phyloP scores from a whole-genome alignment of 148 eudicot genomes.

The Vaccinium vitisidaea region DNA sequence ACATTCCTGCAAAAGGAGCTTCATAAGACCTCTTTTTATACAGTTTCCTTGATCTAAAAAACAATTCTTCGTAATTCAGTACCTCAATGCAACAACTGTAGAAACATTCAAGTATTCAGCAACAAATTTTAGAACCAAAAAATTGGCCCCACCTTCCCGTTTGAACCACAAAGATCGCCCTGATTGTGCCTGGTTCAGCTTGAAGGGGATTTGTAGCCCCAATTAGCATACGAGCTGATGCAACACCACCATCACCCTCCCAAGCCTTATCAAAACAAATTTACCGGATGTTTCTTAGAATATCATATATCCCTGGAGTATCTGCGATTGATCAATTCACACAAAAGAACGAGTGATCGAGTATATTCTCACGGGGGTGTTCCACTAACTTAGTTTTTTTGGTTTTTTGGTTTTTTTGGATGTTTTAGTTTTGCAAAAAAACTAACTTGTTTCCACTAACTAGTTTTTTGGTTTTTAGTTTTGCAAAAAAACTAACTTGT shows the following conservation, averaged over 20 bases:
- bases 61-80: neutral
- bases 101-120: neutral
- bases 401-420: no score
- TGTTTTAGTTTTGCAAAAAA: no score
- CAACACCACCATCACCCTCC: constrained; percentile 97
- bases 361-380: constrained; percentile 48
- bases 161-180: constrained; percentile 94
- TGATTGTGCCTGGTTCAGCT: constrained; percentile 97
- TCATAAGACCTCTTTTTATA: constrained; percentile 15
- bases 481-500: no score
- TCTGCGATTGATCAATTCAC: neutral
- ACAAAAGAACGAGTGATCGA: neutral
- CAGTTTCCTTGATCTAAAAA: no score
- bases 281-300: neutral
- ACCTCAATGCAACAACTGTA: neutral
- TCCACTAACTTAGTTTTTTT: no score
- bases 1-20: constrained; percentile 63
- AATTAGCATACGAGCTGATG: constrained; percentile 93
- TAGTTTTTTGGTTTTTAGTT: no score
- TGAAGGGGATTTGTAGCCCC: constrained; percentile 97
- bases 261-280: constrained; percentile 56
- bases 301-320: neutral
- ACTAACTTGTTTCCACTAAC: no score
- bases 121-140: neutral
- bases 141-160: constrained; percentile 74